Evolutionary conservation across 2,329 filamentous ascomycete species (phyloP).

Genomic region (Neobulgaria alba): DNA sequence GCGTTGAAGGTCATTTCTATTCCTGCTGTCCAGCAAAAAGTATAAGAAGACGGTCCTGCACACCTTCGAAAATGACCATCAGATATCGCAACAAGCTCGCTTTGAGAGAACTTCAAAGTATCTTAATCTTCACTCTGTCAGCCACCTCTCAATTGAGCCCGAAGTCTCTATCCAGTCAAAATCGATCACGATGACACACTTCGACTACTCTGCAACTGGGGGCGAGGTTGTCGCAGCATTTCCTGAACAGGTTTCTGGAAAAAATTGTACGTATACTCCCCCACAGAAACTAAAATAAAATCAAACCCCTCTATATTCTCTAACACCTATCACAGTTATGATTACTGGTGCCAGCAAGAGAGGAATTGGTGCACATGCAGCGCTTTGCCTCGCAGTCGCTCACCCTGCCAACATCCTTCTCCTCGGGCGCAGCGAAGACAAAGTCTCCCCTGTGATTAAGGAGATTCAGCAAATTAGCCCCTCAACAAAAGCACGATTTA

Average conservation of each 20-base stretch:
- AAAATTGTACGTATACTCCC: background rate
- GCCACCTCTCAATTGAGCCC: no score
- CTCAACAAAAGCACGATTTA: slow-evolving; percentile 5
- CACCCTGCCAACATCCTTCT: slow-evolving; percentile 13
- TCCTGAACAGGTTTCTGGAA: background rate
- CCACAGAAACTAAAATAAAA: no score
- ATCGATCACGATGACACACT: background rate
- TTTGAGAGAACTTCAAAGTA: no score
- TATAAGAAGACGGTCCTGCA: no score
- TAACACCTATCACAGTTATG: no score
- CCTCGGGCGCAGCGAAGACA: slow-evolving; percentile 7
- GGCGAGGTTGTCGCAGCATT: background rate
- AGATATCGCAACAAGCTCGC: no score
- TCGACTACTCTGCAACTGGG: background rate
- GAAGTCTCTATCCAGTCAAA: background rate
- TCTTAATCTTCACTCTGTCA: no score
- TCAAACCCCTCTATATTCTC: no score
- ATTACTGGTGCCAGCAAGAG: slow-evolving; percentile 9
- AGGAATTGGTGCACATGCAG: slow-evolving; percentile 13
- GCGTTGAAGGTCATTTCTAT: no score
- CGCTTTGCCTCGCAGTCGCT: slow-evolving; percentile 16
- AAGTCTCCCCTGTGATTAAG: slow-evolving; percentile 10
- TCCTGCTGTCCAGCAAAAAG: no score
- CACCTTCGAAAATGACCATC: no score
- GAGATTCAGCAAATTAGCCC: slow-evolving; percentile 5